Percentiles rank a stretch among this genome's conserved stretches.
These are phyloP conservation scores for Mycena rebaudengoi DNA, from an alignment of 768 basidiomycete species.

Conservation along the genomic window DNA sequence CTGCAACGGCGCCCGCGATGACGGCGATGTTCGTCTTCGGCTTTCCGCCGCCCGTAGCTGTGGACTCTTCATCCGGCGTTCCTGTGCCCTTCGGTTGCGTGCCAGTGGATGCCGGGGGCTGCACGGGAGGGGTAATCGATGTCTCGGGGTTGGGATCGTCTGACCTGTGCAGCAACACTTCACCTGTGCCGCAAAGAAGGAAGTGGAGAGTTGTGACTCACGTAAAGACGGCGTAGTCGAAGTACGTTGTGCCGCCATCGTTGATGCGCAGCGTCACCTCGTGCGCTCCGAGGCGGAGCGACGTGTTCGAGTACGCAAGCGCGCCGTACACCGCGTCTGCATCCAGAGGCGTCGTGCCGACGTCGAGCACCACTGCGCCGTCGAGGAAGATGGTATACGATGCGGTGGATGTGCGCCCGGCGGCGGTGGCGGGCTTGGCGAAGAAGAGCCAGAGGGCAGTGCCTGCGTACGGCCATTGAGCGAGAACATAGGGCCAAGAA, in stretches of 20 bases:
- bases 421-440: neutral
- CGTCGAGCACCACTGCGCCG: neutral
- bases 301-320: neutral
- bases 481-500: neutral
- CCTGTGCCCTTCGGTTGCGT: too few relatives aligned
- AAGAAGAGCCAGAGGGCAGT: neutral
- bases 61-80: too few relatives aligned
- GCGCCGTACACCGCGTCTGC: neutral
- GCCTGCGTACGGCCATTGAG: neutral
- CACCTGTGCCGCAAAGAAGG: too few relatives aligned
- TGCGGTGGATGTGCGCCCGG: neutral
- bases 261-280: neutral
- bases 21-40: too few relatives aligned
- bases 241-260: neutral
- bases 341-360: neutral
- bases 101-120: too few relatives aligned
- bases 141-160: too few relatives aligned
- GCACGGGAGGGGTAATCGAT: too few relatives aligned
- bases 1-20: too few relatives aligned
- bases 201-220: too few relatives aligned
- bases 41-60: too few relatives aligned
- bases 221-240: constrained; percentile 3
- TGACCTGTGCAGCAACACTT: too few relatives aligned
- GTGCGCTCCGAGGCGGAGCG: neutral
- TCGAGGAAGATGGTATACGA: neutral